Base-by-base conservation (phyloP, 495 filamentous ascomycete genomes). In the Podospora didyma region DNA sequence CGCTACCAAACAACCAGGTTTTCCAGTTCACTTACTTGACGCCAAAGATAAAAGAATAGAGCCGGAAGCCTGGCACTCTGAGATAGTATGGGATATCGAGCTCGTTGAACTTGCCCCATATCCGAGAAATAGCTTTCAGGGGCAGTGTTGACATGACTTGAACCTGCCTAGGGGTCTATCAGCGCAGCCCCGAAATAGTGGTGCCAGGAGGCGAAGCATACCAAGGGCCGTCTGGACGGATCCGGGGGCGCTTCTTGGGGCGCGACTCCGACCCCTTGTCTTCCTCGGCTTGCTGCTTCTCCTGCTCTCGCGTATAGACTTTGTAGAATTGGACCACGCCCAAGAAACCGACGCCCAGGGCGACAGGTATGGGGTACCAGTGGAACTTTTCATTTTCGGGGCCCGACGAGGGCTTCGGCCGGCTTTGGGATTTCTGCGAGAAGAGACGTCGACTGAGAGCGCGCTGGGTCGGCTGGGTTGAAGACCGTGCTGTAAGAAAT, bases 31-130 rank as follows among this genome's bases (percentile, higher is more conserved):
- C 77, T 62, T 68, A 85, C 82, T 96, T 95, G 61, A 96, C 94
- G 4, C 93, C 95, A 65, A 99, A 99, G 22, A 93, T 78, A 72
- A 78, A 96, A 2, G 90, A 83, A 68, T 99, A 99, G 14, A 99
- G 77, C 60, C 88, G 90, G 72, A 99, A 99, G n/a, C 95, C 94
- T 17, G 95, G 93, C 0, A 91, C 80, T 22, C 94, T 88, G 44
- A 97, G 80, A 69, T 89, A 91, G 73, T 92, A 90, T 0, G 94
- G 94, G 44, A 99, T 89, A 42, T 86, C 81, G 26, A 96, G 75
- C 69, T 97, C 94, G 71, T 99, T 99, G 78, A 97, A 96, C 41
- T 79, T 85, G 45, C 94, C 94, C 94, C 94, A 99, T 58, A 96
- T 62, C 23, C 95, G 84, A 10, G 92, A 96, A 53, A 97, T 79